Percentiles rank a stretch among this genome's conserved stretches.
Evolutionary conservation across 768 basidiomycete genomes (phyloP).

Genomic region (Cystobasidium onofrii): DNA sequence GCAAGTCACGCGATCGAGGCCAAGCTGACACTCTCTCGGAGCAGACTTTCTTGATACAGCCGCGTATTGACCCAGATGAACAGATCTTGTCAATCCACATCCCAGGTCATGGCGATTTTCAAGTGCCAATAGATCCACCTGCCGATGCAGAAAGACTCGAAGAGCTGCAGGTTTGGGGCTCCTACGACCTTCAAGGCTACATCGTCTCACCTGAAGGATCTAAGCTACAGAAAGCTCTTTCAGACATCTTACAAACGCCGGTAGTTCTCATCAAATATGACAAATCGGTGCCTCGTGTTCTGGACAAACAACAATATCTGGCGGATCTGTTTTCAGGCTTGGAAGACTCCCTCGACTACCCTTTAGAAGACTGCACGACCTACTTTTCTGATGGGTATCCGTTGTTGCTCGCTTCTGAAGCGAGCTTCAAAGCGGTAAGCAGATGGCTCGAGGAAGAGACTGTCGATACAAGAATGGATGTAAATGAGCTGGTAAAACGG

Average conservation of each 20-base stretch:
- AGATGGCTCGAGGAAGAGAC: slow-evolving; percentile 7
- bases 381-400: slow-evolving; percentile 21
- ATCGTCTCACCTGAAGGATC: slow-evolving; percentile 15
- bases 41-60: slow-evolving; percentile 20
- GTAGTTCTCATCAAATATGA: slow-evolving; percentile 19
- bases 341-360: slow-evolving; percentile 26
- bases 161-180: slow-evolving; percentile 26
- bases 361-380: slow-evolving; percentile 21
- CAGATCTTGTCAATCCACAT: slow-evolving; percentile 4
- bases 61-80: background rate
- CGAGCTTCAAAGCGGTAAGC: background rate
- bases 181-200: slow-evolving; percentile 14
- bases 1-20: background rate
- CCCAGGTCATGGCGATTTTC: slow-evolving; percentile 6
- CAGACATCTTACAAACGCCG: background rate
- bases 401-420: slow-evolving; percentile 18
- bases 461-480: slow-evolving; percentile 18
- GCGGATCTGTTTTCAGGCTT: slow-evolving; percentile 1
- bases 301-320: slow-evolving; percentile 15
- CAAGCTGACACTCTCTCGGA: background rate
- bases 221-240: slow-evolving; percentile 13
- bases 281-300: slow-evolving; percentile 7
- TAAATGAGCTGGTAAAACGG: background rate
- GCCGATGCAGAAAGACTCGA: slow-evolving; percentile 6
- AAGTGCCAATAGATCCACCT: background rate